Conservation (phyloP, 495 filamentous ascomycete genomes). For the Pseudoneurospora amorphoporcata region DNA sequence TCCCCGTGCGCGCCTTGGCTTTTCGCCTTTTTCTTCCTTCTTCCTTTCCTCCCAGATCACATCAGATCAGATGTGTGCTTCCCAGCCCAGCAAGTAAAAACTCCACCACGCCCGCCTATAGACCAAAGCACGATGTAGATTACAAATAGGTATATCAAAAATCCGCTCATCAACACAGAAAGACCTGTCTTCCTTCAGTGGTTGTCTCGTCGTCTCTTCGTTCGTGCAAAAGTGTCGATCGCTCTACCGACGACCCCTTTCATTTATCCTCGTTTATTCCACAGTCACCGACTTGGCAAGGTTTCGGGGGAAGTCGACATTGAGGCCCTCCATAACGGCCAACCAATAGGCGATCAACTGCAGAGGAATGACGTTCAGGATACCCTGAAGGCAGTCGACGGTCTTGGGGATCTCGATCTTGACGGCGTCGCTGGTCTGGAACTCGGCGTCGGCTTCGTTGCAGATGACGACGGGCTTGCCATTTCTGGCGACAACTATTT, state of each 20-base stretch:
- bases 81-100: slow-evolving; percentile 8
- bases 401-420: slow-evolving; percentile 97
- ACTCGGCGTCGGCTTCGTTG: slow-evolving; percentile 83
- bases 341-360: slow-evolving; percentile 99
- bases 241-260: neutral
- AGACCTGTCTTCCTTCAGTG: neutral
- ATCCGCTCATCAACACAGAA: slow-evolving; percentile 1
- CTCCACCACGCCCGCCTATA: slow-evolving; percentile 3
- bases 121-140: slow-evolving; percentile 14
- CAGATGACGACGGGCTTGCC: slow-evolving; percentile 98
- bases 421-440: slow-evolving; percentile 74
- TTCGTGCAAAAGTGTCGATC: neutral
- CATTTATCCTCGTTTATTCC: slow-evolving; percentile 49
- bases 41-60: slow-evolving; percentile 1
- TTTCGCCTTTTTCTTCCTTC: neutral
- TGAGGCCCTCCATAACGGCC: slow-evolving; percentile 87
- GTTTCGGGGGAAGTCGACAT: slow-evolving; percentile 96
- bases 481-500: slow-evolving; percentile 80
- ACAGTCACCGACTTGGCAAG: slow-evolving; percentile 98
- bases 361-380: slow-evolving; percentile 94
- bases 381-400: slow-evolving; percentile 87
- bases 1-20: neutral
- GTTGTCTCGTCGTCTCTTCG: neutral
- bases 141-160: slow-evolving; percentile 1
- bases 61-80: neutral